Evolutionary conservation across 768 basidiomycete genomes (phyloP).

Genomic region (Pulveroboletus sp.): DNA sequence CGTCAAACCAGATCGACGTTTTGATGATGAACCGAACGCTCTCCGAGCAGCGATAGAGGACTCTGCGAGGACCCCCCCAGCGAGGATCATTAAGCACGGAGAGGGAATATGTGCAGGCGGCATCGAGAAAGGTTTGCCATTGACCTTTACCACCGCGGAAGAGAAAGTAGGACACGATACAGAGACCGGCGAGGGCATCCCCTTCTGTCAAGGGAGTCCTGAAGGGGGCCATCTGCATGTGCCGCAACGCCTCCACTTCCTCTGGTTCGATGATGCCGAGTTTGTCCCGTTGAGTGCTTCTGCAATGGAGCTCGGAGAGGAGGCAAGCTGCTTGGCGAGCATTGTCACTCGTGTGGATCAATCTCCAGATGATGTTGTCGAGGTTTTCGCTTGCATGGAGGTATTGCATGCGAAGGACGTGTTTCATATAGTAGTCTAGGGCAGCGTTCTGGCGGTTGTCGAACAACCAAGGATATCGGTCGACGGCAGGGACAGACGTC

Average conservation of each 20-base stretch:
- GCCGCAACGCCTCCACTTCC: constrained; percentile 25
- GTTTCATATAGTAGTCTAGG: constrained; percentile 48
- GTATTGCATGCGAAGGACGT: constrained; percentile 66
- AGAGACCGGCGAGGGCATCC: constrained; percentile 75
- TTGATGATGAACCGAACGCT: constrained; percentile 71
- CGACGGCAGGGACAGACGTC: neutral
- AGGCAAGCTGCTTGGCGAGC: constrained; percentile 58
- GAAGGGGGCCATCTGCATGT: constrained; percentile 17
- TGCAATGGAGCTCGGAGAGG: constrained; percentile 56
- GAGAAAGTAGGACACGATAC: constrained; percentile 69
- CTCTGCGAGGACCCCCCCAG: constrained; percentile 39
- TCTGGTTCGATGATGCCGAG: constrained; percentile 16
- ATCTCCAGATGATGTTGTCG: constrained; percentile 44
- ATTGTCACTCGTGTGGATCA: constrained; percentile 42
- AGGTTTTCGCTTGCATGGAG: constrained; percentile 53
- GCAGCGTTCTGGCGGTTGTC: constrained; percentile 17
- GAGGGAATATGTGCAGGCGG: constrained; percentile 55
- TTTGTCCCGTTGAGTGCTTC: constrained; percentile 24
- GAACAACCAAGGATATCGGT: constrained; percentile 13
- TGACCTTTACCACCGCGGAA: constrained; percentile 71
- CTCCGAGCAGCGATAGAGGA: constrained; percentile 42
- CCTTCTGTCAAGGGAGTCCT: constrained; percentile 42
- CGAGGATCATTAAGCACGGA: constrained; percentile 38
- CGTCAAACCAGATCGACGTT: constrained; percentile 85
- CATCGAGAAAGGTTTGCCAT: constrained; percentile 63